Base-by-base conservation (phyloP, 1,139 yeast species). In the Arxiozyma heterogenica region DNA sequence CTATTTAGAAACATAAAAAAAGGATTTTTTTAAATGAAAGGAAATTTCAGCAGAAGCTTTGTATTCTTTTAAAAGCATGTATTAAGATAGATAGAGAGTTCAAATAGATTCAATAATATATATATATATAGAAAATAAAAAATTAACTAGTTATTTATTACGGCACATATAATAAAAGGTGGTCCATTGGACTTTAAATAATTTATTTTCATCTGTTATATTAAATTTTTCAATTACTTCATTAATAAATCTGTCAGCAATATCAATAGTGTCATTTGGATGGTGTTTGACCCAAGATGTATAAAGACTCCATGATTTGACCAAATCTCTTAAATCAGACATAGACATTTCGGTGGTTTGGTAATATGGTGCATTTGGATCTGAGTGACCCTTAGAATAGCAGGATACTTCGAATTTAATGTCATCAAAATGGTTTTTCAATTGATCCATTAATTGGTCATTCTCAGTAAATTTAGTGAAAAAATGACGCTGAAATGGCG, bases 281-380 rank as follows among this genome's bases (percentile, higher is more conserved):
- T 23, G 25, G 25, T 23, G 4, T 23, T 23, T 23, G 6, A 23
- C 25, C 25, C 25, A 23, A 23, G 25, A 72, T 63, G 83, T 86
- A 64, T 82, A 82, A 7, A 86, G 79, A 60, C 90, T 83, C 82
- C 86, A 83, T 7, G 91, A 84, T 51, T 74, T 72, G 44, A 83
- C 74, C 61, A 84, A 82, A 22, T 70, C 69, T 42, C 72, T 68
- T 59, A 80, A 27, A 23, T 70, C 73, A 1, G 63, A 65, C 52
- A 84, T 60, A 4, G 75, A 72, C 49, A 53, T 55, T n/a, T 46
- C 44, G 34, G 52, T 50, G 7, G 47, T 23, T 55, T 54, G 53
- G 34, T 45, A 52, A 44, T 55, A 54, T 15, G 55, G 51, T 75
- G 58, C 72, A 73, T 22, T 69, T 64, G 82, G 74, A 41, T 68